These are phyloP conservation scores for Phialocephala subalpina DNA, from an alignment of 2,329 filamentous ascomycete species.

Conservation along the genomic window DNA sequence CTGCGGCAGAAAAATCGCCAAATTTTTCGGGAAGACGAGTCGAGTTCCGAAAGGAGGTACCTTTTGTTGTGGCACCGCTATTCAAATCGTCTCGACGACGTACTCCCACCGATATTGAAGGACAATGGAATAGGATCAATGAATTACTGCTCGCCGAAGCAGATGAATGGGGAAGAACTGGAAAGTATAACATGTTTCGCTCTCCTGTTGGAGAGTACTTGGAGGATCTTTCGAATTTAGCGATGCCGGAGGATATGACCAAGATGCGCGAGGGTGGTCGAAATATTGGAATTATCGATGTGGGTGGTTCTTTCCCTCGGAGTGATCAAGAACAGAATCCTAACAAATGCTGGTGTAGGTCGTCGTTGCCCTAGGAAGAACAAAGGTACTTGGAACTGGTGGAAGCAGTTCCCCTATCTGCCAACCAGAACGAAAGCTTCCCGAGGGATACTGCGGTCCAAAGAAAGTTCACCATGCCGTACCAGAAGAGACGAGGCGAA, in stretches of 20 bases:
- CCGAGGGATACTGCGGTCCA: slow-evolving; percentile 15
- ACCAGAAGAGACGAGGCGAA: slow-evolving; percentile 23
- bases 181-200: slow-evolving; percentile 23
- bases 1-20: slow-evolving; percentile 18
- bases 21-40: slow-evolving; percentile 25
- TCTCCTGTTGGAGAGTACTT: slow-evolving; percentile 30
- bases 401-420: background rate
- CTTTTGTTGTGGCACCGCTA: slow-evolving; percentile 21
- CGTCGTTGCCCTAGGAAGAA: slow-evolving; percentile 23
- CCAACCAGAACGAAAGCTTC: slow-evolving; percentile 20
- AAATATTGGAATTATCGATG: slow-evolving; percentile 27
- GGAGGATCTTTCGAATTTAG: slow-evolving; percentile 21
- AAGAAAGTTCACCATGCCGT: slow-evolving; percentile 14
- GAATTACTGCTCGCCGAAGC: slow-evolving; percentile 22
- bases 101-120: slow-evolving; percentile 1
- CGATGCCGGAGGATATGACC: slow-evolving; percentile 16
- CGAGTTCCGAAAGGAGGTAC: slow-evolving; percentile 18
- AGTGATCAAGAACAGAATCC: background rate
- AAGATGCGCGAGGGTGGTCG: background rate
- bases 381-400: slow-evolving; percentile 2
- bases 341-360: slow-evolving; percentile 9
- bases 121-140: slow-evolving; percentile 25
- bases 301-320: slow-evolving; percentile 16
- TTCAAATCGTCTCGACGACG: background rate
- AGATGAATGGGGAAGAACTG: slow-evolving; percentile 27